Percentiles rank a stretch among this genome's conserved stretches.
Conservation (phyloP, 2,329 filamentous ascomycete species). For the Diplodia mutila region DNA sequence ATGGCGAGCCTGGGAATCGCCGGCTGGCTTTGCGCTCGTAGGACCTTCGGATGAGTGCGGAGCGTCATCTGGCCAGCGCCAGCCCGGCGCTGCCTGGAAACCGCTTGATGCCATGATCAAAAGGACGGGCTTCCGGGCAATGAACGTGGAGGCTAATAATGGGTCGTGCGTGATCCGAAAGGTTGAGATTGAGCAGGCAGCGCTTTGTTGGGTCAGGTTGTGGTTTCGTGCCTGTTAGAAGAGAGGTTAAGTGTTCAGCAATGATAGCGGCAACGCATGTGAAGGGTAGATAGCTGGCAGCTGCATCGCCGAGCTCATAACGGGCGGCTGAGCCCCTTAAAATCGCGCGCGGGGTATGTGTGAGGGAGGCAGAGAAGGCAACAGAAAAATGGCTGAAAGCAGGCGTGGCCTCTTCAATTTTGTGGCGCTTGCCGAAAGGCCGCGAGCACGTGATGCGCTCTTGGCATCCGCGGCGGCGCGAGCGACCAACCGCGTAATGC, state of each 20-base stretch:
- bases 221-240: background rate
- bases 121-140: background rate
- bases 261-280: background rate
- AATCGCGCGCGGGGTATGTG: slow-evolving; percentile 7
- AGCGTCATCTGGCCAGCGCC: slow-evolving; percentile 53
- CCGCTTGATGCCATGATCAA: slow-evolving; percentile 46
- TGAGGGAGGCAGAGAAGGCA: slow-evolving; percentile 2
- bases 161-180: background rate
- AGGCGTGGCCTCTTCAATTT: slow-evolving; percentile 26
- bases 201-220: background rate
- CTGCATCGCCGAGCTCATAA: slow-evolving; percentile 20
- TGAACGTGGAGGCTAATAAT: background rate
- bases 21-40: background rate
- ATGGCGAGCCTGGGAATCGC: slow-evolving; percentile 9
- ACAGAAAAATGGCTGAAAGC: background rate
- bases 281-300: background rate
- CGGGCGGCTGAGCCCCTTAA: slow-evolving; percentile 12
- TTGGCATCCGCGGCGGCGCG: slow-evolving; percentile 18
- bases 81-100: slow-evolving; percentile 46
- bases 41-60: slow-evolving; percentile 34
- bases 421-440: slow-evolving; percentile 18
- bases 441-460: slow-evolving; percentile 15
- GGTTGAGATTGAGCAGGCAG: background rate
- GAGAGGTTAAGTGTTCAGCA: slow-evolving; percentile 1
- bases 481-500: slow-evolving; percentile 26